A percentile compares a stretch with the other conserved stretches of the same genome.
phyloP scores from a whole-genome alignment of 1,139 yeast genomes.

The Pichia sp. region DNA sequence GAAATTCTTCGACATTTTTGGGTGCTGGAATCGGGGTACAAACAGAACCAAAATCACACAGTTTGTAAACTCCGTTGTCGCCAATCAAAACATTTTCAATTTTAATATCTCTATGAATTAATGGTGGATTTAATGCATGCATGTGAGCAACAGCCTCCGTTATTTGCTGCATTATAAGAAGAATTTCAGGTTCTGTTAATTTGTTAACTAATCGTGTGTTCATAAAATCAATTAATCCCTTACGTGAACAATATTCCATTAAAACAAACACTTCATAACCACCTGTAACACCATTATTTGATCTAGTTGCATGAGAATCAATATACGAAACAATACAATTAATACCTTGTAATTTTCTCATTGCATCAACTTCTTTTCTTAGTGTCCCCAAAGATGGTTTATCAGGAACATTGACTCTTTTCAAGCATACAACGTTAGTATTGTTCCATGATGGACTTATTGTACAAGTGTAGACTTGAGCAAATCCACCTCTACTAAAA shows the following conservation, averaged over 20 bases:
- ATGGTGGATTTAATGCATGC: constrained; percentile 56
- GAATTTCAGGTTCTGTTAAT: constrained; percentile 73
- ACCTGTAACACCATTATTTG: constrained; percentile 32
- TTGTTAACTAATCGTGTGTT: constrained; percentile 80
- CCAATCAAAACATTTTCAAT: constrained; percentile 90
- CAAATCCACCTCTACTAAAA: constrained; percentile 39
- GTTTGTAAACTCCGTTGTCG: constrained; percentile 62
- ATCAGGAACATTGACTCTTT: constrained; percentile 69
- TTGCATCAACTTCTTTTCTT: constrained; percentile 76
- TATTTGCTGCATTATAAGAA: constrained; percentile 76
- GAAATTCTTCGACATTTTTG: constrained; percentile 55
- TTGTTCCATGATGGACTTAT: constrained; percentile 34
- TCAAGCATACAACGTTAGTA: constrained; percentile 54
- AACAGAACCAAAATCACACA: constrained; percentile 94
- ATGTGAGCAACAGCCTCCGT: constrained; percentile 81
- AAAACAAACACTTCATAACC: constrained; percentile 79
- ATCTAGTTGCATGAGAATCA: constrained; percentile 91
- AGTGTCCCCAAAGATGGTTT: constrained; percentile 61
- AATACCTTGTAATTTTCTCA: constrained; percentile 73
- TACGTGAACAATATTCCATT: constrained; percentile 87
- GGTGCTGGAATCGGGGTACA: constrained; percentile 65
- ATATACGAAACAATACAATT: constrained; percentile 79
- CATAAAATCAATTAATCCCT: constrained; percentile 91
- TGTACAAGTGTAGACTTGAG: constrained; percentile 54
- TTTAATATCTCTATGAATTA: constrained; percentile 89